Evolutionary conservation across 768 basidiomycete species (phyloP).

Genomic region (Tricholoma saponaceum): DNA sequence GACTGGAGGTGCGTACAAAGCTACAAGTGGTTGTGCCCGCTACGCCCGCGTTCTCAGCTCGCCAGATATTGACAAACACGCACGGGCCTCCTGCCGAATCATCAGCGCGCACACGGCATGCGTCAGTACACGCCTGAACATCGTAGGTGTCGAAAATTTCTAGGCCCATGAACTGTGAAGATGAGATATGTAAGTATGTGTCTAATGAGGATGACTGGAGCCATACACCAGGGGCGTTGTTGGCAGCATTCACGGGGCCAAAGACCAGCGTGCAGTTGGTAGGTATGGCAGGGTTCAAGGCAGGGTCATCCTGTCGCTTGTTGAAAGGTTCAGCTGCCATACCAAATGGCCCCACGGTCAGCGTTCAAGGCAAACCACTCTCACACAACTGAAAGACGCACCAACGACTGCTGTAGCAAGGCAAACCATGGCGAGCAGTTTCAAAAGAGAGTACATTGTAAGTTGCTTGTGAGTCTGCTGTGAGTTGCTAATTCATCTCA

Average conservation of each 20-base stretch:
- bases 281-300: background rate
- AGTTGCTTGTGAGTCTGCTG: background rate
- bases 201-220: background rate
- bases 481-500: background rate
- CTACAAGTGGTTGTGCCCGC: constrained; percentile 46
- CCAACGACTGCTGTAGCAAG: background rate
- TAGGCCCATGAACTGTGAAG: constrained; percentile 44
- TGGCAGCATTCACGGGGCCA: background rate
- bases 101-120: constrained; percentile 38
- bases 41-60: constrained; percentile 36
- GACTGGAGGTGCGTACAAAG: constrained; percentile 28
- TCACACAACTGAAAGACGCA: background rate
- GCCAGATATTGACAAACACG: constrained; percentile 50
- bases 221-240: background rate
- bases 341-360: no score
- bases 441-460: background rate
- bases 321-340: background rate
- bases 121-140: constrained; percentile 36
- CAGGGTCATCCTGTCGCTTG: background rate
- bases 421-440: background rate
- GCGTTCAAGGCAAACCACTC: background rate
- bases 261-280: background rate
- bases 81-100: constrained; percentile 40
- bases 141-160: constrained; percentile 43
- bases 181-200: background rate